A percentile compares a stretch with the other conserved stretches of the same genome.
phyloP scores from a whole-genome alignment of 495 filamentous ascomycete species.

The Ramalina peruviana region DNA sequence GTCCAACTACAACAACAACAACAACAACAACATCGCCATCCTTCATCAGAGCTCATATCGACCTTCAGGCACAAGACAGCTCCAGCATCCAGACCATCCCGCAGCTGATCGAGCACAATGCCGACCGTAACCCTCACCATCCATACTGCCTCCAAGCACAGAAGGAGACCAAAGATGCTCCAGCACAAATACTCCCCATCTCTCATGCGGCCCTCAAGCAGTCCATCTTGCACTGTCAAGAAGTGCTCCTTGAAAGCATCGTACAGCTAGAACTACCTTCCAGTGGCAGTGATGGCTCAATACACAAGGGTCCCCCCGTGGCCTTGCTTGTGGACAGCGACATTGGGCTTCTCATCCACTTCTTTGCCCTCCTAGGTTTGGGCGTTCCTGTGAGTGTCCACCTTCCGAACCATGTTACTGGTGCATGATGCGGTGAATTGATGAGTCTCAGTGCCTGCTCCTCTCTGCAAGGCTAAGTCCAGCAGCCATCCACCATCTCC shows the following conservation, averaged over 20 bases:
- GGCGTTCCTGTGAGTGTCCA: constrained; percentile 18
- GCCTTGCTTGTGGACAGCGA: constrained; percentile 25
- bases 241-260: constrained; percentile 6
- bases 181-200: background rate
- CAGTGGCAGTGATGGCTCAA: background rate
- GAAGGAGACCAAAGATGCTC: constrained; percentile 1
- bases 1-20: no score
- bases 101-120: constrained; percentile 18
- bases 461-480: no score
- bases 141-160: constrained; percentile 16
- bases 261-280: constrained; percentile 3
- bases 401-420: constrained; percentile 1
- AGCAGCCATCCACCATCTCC: no score
- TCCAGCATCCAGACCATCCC: constrained; percentile 2
- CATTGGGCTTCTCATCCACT: constrained; percentile 19
- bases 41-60: no score
- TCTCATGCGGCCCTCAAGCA: constrained; percentile 2
- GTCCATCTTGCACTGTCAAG: constrained; percentile 9
- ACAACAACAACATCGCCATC: no score
- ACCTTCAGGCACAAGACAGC: no score
- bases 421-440: constrained; percentile 19
- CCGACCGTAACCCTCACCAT: constrained; percentile 13
- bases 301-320: constrained; percentile 14
- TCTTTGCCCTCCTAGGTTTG: constrained; percentile 18
- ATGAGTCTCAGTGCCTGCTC: constrained; percentile 3